phyloP scores from a whole-genome alignment of 202 grass and related monocot species.

The Carex arenaria region DNA sequence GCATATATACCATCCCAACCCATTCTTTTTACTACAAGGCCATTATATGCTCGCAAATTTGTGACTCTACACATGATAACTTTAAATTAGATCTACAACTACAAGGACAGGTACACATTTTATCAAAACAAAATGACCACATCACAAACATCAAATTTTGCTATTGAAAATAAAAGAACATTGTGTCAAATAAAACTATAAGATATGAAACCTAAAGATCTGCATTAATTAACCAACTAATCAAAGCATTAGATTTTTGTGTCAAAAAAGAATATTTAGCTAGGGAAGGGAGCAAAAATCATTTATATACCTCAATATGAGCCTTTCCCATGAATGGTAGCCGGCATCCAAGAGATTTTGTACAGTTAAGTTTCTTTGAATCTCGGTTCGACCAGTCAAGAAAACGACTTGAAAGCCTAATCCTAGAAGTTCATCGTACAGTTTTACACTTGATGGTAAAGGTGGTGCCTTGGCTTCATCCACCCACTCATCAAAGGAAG shows the following conservation, averaged over 20 bases:
- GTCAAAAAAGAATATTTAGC: not conserved
- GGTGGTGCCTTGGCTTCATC: constrained; percentile 47
- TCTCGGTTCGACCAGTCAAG: constrained; percentile 67
- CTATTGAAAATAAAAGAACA: not conserved
- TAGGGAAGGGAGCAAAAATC: not conserved
- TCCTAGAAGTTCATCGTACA: constrained; percentile 56
- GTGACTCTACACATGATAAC: not conserved
- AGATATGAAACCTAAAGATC: not conserved
- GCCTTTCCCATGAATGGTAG: constrained; percentile 62
- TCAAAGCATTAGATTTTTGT: not conserved
- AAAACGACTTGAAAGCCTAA: constrained; percentile 80
- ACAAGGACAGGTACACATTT: not conserved
- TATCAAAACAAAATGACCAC: not conserved
- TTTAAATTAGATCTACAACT: no score
- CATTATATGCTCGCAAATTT: not conserved
- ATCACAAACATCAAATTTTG: not conserved
- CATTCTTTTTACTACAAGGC: not conserved
- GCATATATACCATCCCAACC: not conserved
- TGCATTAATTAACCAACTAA: not conserved
- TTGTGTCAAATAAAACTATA: not conserved
- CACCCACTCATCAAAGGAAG: constrained; percentile 70
- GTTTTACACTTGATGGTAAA: constrained; percentile 64
- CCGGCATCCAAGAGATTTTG: constrained; percentile 63
- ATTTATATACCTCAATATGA: constrained; percentile 66
- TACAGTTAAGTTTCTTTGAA: constrained; percentile 54